Evolutionary conservation across 805 yeast genomes (phyloP), one percentile per base, ranked within the genome.

Genomic region (Metschnikowia reukaufii): DNA sequence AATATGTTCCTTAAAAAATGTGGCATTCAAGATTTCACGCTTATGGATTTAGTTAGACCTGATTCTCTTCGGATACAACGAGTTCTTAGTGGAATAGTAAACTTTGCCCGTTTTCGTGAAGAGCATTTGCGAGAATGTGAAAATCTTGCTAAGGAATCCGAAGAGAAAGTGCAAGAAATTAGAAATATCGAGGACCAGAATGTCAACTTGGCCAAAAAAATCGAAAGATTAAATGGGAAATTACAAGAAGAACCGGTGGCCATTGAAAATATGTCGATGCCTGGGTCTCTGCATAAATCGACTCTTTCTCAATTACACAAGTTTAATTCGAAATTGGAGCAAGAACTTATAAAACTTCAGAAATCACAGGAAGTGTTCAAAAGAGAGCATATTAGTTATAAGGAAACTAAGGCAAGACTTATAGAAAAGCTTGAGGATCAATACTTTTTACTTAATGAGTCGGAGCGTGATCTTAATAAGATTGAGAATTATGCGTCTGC

Each of bases 51-150:
- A 25, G 72, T 79, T 48, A 82, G 81, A 54, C 97, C 97, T 0
- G 96, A 89, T n/a, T 71, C 86, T 0, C 65, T 63, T 32, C 71
- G 96, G 48, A 73, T 81, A 1, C 70, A 82, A 51, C 69, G 92
- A 39, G 73, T 88, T 17, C 64, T 89, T 21, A 88, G 96, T 61
- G 94, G 94, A 0, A 82, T 89, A 41, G 86, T 89, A 18, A 90
- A 90, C 62, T 90, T 81, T 72, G 95, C 95, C 1, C 70, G 92
- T 47, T 89, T 86, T 59, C 76, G 96, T 54, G 95, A 88, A 56
- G 88, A 83, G 53, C 82, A 86, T 49, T 77, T 83, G 62, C 75
- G 72, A 19, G 90, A 85, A 54, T 83, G 86, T 58, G 88, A 83
- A 50, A 78, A 77, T 20, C 68, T 86, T 20, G 79, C 84, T 23